Conservation (phyloP, 371 early-diverging fungal genomes). For the Smittium culicis region DNA sequence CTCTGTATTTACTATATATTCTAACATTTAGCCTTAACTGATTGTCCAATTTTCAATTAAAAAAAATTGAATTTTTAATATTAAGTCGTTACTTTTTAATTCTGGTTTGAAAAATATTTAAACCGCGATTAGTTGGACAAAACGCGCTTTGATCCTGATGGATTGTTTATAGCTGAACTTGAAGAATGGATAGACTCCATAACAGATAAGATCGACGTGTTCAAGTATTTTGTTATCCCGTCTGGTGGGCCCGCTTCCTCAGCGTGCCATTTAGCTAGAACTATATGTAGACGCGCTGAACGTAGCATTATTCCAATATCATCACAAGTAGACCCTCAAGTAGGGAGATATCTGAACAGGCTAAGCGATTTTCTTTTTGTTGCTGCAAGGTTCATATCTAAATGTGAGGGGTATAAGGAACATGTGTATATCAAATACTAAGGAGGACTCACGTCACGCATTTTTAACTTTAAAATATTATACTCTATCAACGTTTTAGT, state of each 20-base stretch:
- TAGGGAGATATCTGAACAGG: constrained; percentile 34
- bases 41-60: too few species aligned
- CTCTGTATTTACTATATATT: neutral
- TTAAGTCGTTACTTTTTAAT: too few species aligned
- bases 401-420: constrained; percentile 47
- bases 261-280: constrained; percentile 48
- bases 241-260: constrained; percentile 39
- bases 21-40: constrained; percentile 46
- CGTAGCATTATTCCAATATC: constrained; percentile 63
- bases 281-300: constrained; percentile 78
- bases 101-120: too few species aligned
- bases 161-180: constrained; percentile 40
- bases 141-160: constrained; percentile 62
- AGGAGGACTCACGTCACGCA: neutral
- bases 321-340: constrained; percentile 19
- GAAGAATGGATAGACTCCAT: constrained; percentile 78
- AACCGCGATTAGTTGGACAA: too few species aligned
- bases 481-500: too few species aligned
- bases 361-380: constrained; percentile 82
- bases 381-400: constrained; percentile 67
- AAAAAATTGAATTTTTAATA: too few species aligned
- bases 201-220: constrained; percentile 53
- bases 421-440: constrained; percentile 36
- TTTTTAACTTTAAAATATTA: neutral
- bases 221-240: constrained; percentile 78